Conservation (phyloP, 495 filamentous ascomycete species). For the Hypoxylon subgilvum region DNA sequence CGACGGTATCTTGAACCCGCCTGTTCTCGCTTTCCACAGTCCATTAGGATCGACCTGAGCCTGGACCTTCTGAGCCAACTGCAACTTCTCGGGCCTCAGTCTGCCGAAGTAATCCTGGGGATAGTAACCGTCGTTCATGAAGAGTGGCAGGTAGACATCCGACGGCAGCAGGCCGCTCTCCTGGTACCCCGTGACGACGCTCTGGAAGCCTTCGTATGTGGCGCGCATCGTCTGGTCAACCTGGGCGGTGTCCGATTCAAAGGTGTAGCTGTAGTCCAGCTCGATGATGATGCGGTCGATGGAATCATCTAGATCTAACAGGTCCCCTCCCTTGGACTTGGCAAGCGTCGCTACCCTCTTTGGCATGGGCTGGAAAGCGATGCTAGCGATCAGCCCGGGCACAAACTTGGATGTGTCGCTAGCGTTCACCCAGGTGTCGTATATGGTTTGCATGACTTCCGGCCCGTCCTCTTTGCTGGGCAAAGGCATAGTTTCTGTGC, state of each 20-base stretch:
- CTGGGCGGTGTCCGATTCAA: conserved; percentile 49
- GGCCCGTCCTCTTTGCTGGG: conserved; percentile 45
- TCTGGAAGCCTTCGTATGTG: conserved; percentile 49
- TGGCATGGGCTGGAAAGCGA: conserved; percentile 65
- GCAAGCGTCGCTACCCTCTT: conserved; percentile 55
- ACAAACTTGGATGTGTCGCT: conserved; percentile 50
- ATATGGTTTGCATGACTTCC: conserved; percentile 54
- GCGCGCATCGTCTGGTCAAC: conserved; percentile 59
- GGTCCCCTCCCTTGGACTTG: conserved; percentile 56
- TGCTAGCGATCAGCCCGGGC: conserved; percentile 54
- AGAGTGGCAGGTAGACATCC: conserved; percentile 62
- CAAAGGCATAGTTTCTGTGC: conserved; percentile 63
- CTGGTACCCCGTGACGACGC: conserved; percentile 46
- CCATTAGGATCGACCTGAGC: conserved; percentile 61
- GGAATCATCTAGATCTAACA: conserved; percentile 58
- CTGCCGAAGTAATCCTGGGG: conserved; percentile 66
- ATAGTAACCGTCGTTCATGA: conserved; percentile 66
- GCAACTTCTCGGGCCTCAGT: conserved; percentile 51
- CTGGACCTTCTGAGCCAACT: conserved; percentile 51
- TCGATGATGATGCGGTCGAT: conserved; percentile 64
- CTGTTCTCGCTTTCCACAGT: conserved; percentile 64
- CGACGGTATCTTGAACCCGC: conserved; percentile 53
- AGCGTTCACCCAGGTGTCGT: conserved; percentile 59
- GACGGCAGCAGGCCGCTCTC: conserved; percentile 45
- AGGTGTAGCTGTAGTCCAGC: conserved; percentile 60